These are phyloP conservation scores for Coemansia sp. DNA, from an alignment of 192 early-diverging fungal species.

Conservation along the genomic window DNA sequence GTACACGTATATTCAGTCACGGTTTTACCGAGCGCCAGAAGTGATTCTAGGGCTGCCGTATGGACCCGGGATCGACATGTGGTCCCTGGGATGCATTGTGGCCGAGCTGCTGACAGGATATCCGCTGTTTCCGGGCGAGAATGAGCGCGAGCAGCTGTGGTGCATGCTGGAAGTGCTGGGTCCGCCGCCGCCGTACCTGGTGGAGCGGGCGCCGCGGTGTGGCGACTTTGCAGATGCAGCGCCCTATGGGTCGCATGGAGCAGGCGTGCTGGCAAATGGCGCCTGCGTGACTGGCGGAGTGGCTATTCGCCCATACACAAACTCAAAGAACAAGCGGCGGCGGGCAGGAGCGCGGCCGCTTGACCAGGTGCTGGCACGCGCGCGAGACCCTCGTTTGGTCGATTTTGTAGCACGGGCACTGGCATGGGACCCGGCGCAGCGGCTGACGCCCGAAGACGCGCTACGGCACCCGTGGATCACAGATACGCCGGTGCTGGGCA, in stretches of 20 bases:
- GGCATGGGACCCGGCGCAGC: slow-evolving; percentile 84
- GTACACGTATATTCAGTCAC: slow-evolving; percentile 96
- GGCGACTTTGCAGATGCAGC: slow-evolving; percentile 78
- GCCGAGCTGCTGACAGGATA: slow-evolving; percentile 87
- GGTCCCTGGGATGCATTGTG: slow-evolving; percentile 94
- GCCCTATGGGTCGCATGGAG: slow-evolving; percentile 28
- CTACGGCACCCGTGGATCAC: slow-evolving; percentile 81
- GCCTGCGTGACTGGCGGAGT: slow-evolving; percentile 32
- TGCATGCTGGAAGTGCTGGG: slow-evolving; percentile 95
- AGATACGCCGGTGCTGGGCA: slow-evolving; percentile 52
- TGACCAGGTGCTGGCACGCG: slow-evolving; percentile 63
- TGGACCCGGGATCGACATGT: slow-evolving; percentile 93
- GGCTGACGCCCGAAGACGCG: slow-evolving; percentile 85
- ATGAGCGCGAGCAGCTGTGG: slow-evolving; percentile 92
- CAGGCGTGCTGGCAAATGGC: slow-evolving; percentile 33
- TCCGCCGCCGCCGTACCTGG: slow-evolving; percentile 66
- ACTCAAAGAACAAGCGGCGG: slow-evolving; percentile 87
- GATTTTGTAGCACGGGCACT: slow-evolving; percentile 85
- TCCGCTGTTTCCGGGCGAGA: slow-evolving; percentile 96
- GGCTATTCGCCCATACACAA: slow-evolving; percentile 55
- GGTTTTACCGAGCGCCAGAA: slow-evolving; percentile 97
- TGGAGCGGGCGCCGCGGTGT: slow-evolving; percentile 76
- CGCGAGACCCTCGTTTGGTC: slow-evolving; percentile 74
- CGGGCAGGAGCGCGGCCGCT: slow-evolving; percentile 76
- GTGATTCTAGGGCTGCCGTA: slow-evolving; percentile 91